phyloP scores from a whole-genome alignment of 495 filamentous ascomycete genomes.

The Pseudoneurospora amorphoporcata region DNA sequence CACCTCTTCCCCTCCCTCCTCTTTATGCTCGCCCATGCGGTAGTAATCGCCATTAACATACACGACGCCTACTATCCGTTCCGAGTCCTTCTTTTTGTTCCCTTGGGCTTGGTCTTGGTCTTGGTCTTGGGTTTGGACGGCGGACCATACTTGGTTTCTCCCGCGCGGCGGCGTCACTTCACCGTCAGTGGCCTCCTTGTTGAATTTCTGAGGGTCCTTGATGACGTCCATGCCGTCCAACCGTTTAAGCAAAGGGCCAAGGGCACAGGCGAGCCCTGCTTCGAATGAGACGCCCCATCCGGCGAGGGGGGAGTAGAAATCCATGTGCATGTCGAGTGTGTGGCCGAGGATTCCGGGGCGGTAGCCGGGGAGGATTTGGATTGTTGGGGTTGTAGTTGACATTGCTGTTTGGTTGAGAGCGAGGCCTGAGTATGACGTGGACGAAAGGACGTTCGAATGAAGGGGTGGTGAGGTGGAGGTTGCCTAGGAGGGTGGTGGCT shows the following conservation, averaged over 20 bases:
- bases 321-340: constrained; percentile 23
- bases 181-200: background rate
- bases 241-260: constrained; percentile 12
- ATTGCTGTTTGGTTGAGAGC: background rate
- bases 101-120: background rate
- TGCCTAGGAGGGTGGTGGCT: background rate
- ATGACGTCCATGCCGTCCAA: constrained; percentile 5
- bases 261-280: constrained; percentile 1
- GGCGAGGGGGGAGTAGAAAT: constrained; percentile 10
- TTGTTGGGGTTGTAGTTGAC: background rate
- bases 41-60: constrained; percentile 20
- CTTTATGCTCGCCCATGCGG: background rate
- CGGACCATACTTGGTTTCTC: constrained; percentile 19
- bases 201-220: background rate
- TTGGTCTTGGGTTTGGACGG: constrained; percentile 6
- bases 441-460: background rate
- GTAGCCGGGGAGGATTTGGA: constrained; percentile 20
- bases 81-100: background rate
- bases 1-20: background rate
- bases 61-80: constrained; percentile 19
- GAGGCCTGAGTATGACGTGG: background rate
- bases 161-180: background rate
- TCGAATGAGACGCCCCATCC: constrained; percentile 21
- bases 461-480: background rate
- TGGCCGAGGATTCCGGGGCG: constrained; percentile 21